These are phyloP conservation scores for Juncus effusus DNA, from an alignment of 176 grass and related monocot species.

Conservation along the genomic window DNA sequence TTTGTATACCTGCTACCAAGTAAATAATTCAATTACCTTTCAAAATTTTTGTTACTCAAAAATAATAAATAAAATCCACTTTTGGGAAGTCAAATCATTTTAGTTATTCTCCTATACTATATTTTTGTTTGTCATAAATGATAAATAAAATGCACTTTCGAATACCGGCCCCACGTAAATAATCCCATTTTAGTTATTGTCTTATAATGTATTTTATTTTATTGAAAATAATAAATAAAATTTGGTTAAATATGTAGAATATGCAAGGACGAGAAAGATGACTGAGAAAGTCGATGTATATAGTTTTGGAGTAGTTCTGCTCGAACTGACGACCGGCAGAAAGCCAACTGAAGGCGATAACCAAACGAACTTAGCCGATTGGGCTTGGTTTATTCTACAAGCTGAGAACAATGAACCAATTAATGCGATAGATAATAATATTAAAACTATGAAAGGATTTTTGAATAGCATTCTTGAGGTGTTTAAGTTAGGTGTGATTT, in stretches of 20 bases:
- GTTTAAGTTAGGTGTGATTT: neutral
- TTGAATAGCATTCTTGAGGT: neutral
- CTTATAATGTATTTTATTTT: no score
- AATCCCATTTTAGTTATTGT: no score
- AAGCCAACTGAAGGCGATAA: constrained; percentile 1
- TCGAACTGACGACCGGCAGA: neutral
- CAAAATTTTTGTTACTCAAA: no score
- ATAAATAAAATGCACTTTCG: no score
- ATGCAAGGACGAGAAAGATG: constrained; percentile 3
- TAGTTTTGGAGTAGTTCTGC: neutral
- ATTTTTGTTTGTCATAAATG: no score
- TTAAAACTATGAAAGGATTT: neutral
- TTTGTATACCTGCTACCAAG: no score
- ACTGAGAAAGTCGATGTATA: neutral
- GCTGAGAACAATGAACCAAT: neutral
- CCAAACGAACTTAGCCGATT: neutral
- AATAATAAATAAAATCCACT: no score
- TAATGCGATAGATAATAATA: neutral
- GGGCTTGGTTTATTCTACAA: neutral
- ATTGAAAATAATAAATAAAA: neutral
- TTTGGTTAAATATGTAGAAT: neutral
- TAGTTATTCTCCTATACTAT: no score
- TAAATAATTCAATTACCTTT: no score
- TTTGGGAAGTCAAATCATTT: no score
- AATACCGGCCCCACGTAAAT: no score